These are phyloP conservation scores for Colletotrichum sp. DNA, from an alignment of 2,329 filamentous ascomycete species.

Conservation along the genomic window DNA sequence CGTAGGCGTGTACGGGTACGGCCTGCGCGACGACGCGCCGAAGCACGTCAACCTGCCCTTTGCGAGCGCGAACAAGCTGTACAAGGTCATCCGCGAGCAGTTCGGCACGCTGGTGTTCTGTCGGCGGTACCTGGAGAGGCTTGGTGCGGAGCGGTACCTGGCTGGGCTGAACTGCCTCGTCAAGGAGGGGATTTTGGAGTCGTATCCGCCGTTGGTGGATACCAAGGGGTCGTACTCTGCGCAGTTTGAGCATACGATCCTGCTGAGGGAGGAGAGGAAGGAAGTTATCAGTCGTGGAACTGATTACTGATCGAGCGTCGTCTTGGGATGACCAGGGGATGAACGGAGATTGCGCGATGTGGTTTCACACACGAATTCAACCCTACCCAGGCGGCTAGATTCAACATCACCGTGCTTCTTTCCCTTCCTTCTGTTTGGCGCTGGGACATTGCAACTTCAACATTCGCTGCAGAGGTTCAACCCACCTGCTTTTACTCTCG, in stretches of 20 bases:
- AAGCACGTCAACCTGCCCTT: conserved; percentile 42
- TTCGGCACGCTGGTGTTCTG: conserved; percentile 68
- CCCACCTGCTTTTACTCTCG: not conserved
- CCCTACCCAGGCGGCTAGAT: not conserved
- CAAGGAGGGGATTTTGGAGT: conserved; percentile 60
- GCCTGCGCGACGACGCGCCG: conserved; percentile 42
- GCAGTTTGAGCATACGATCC: conserved; percentile 66
- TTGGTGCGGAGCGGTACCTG: conserved; percentile 65
- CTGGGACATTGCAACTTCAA: not conserved
- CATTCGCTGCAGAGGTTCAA: not conserved
- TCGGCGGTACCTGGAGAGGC: conserved; percentile 66
- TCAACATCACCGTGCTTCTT: not conserved
- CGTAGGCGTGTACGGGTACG: conserved; percentile 65
- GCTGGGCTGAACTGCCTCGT: conserved; percentile 65
- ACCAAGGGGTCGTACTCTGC: conserved; percentile 66
- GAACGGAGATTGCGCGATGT: not conserved
- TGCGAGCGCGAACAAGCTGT: conserved; percentile 59
- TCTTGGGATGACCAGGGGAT: not conserved
- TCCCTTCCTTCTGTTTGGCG: not conserved
- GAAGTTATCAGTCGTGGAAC: conserved; percentile 58
- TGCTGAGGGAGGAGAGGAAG: conserved; percentile 49
- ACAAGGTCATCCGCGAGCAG: conserved; percentile 65
- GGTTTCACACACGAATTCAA: not conserved
- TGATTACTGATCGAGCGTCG: conserved; percentile 46
- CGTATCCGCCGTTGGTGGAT: conserved; percentile 62